Conservation (phyloP, 345 rosid genomes). For the Triadica sebifera region DNA sequence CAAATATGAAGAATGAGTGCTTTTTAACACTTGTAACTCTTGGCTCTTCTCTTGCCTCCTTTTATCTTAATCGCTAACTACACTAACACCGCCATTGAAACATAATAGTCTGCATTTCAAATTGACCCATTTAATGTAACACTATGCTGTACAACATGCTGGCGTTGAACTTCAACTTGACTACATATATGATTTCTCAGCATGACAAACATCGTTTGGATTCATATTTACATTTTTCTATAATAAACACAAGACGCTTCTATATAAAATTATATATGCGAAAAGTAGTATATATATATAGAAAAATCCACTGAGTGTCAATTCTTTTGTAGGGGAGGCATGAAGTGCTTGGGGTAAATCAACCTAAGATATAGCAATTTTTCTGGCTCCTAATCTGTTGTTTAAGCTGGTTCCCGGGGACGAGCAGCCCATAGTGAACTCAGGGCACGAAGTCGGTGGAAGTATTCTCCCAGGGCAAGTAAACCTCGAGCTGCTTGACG, state of each 20-base stretch:
- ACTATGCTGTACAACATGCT: slow-evolving; percentile 8
- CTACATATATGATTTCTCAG: slow-evolving; percentile 16
- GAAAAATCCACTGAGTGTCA: slow-evolving; percentile 5
- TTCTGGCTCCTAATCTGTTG: neutral
- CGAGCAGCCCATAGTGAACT: slow-evolving; percentile 50
- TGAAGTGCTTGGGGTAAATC: slow-evolving; percentile 3
- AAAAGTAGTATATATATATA: neutral
- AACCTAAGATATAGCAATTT: slow-evolving; percentile 11
- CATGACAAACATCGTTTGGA: slow-evolving; percentile 19
- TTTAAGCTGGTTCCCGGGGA: slow-evolving; percentile 42
- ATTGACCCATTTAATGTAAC: neutral
- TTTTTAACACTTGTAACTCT: too few species aligned
- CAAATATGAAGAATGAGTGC: too few species aligned
- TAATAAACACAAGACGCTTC: slow-evolving; percentile 9
- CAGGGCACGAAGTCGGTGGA: slow-evolving; percentile 44
- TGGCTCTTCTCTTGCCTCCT: too few species aligned
- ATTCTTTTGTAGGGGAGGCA: slow-evolving; percentile 10
- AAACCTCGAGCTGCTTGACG: slow-evolving; percentile 44
- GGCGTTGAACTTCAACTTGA: slow-evolving; percentile 7
- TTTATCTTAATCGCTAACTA: too few species aligned
- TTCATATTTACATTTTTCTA: slow-evolving; percentile 36
- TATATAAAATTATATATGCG: slow-evolving; percentile 1
- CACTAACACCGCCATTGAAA: too few species aligned
- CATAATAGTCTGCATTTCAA: neutral
- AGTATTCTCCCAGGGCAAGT: slow-evolving; percentile 45